Percentiles rank a stretch among this genome's conserved stretches.
Evolutionary conservation across 176 grass and related monocot species (phyloP).

Genomic region (Carex myosuroides): DNA sequence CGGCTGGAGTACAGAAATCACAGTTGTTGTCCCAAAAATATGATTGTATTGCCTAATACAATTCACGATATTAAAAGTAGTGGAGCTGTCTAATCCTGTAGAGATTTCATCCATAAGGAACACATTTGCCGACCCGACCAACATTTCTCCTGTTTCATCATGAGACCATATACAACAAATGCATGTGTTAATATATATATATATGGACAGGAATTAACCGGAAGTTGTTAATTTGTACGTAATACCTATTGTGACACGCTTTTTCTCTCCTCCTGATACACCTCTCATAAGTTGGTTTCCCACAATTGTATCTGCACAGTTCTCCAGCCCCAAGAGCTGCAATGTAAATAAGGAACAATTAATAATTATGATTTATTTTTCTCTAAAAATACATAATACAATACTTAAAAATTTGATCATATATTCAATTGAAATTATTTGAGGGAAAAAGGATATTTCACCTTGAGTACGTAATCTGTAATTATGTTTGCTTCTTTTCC

Average conservation of each 20-base stretch:
- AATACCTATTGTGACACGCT: constrained; percentile 47
- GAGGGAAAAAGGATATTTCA: constrained; percentile 1
- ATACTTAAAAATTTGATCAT: background rate
- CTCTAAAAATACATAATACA: background rate
- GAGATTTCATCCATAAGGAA: too few species aligned
- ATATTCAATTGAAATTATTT: background rate
- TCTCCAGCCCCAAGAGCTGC: constrained; percentile 68
- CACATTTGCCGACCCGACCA: too few species aligned
- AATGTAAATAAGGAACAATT: background rate
- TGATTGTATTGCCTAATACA: background rate
- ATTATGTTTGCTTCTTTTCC: constrained; percentile 64
- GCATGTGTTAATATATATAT: too few species aligned
- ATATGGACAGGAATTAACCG: too few species aligned
- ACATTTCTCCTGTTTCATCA: too few species aligned
- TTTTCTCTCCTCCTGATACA: constrained; percentile 75
- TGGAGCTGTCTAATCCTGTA: too few species aligned
- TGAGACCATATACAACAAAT: too few species aligned
- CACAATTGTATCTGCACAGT: constrained; percentile 72
- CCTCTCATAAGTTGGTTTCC: constrained; percentile 80
- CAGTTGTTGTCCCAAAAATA: constrained; percentile 29
- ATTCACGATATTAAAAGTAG: too few species aligned
- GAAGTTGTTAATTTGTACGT: too few species aligned
- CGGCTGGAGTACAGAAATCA: constrained; percentile 47
- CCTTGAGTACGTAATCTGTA: constrained; percentile 83
- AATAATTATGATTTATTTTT: background rate